Conservation (phyloP, 2,329 filamentous ascomycete genomes). For the Trichoderma koningiopsis region DNA sequence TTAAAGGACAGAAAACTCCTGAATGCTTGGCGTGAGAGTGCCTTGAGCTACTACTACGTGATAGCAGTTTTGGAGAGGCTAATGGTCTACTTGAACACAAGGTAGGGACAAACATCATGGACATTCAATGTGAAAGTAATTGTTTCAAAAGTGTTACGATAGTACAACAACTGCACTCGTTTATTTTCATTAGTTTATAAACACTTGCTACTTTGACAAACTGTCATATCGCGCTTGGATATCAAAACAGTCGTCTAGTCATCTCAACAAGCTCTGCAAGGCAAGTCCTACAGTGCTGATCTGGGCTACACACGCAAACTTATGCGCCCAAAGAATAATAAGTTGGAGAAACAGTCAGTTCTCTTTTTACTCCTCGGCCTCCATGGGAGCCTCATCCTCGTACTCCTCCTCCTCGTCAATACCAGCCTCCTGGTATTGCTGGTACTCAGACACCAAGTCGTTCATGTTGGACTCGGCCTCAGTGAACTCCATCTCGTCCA, state of each 20-base stretch:
- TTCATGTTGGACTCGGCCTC: conserved; percentile 99
- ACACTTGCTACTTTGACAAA: conserved; percentile 38
- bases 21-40: neutral
- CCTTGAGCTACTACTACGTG: neutral
- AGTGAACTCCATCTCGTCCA: conserved; percentile 99
- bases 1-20: neutral
- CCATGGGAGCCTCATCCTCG: conserved; percentile 73
- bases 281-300: conserved; percentile 27
- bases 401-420: conserved; percentile 97
- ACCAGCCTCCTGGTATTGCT: conserved; percentile 99
- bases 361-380: conserved; percentile 26
- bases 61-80: neutral
- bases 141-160: no score
- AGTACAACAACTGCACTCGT: conserved; percentile 38
- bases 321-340: conserved; percentile 16
- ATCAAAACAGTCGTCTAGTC: conserved; percentile 44
- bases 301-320: conserved; percentile 15
- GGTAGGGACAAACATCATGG: no score
- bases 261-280: conserved; percentile 34
- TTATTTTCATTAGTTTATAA: conserved; percentile 35
- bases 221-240: conserved; percentile 38
- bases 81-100: neutral
- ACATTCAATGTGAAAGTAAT: neutral
- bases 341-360: neutral
- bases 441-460: conserved; percentile 98